A percentile compares a stretch with the other conserved stretches of the same genome.
Evolutionary conservation across 2,329 filamentous ascomycete species (phyloP).

Genomic region (Alternaria sp.): DNA sequence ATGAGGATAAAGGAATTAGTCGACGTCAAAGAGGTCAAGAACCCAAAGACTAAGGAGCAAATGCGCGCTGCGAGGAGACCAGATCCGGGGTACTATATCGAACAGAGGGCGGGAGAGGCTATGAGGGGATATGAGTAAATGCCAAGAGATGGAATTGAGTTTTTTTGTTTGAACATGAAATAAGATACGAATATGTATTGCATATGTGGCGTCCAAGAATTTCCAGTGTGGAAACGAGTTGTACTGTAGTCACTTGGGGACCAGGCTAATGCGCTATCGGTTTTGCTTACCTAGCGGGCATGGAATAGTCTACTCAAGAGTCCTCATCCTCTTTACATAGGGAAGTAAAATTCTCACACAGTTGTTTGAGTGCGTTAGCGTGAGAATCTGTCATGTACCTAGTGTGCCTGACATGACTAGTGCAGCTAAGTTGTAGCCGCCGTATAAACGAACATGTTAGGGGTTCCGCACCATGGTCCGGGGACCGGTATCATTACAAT

Average conservation of each 20-base stretch:
- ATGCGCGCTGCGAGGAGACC: constrained; percentile 76
- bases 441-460: neutral
- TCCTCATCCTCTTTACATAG: neutral
- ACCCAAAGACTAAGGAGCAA: constrained; percentile 69
- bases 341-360: neutral
- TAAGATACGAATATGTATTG: neutral
- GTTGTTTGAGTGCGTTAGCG: constrained; percentile 1
- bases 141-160: neutral
- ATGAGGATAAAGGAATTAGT: constrained; percentile 95
- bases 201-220: neutral
- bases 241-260: neutral
- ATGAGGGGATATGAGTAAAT: constrained; percentile 28
- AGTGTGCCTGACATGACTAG: neutral
- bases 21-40: constrained; percentile 78
- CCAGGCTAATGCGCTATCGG: neutral
- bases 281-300: neutral
- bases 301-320: neutral
- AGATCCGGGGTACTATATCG: constrained; percentile 81
- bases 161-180: neutral
- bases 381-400: neutral
- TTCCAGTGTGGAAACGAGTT: too few species aligned
- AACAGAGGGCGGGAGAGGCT: constrained; percentile 58
- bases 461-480: neutral
- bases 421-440: neutral
- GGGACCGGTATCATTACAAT: constrained; percentile 13